These are phyloP conservation scores for Aspergillus ostianus DNA, from an alignment of 495 filamentous ascomycete genomes.

Conservation along the genomic window DNA sequence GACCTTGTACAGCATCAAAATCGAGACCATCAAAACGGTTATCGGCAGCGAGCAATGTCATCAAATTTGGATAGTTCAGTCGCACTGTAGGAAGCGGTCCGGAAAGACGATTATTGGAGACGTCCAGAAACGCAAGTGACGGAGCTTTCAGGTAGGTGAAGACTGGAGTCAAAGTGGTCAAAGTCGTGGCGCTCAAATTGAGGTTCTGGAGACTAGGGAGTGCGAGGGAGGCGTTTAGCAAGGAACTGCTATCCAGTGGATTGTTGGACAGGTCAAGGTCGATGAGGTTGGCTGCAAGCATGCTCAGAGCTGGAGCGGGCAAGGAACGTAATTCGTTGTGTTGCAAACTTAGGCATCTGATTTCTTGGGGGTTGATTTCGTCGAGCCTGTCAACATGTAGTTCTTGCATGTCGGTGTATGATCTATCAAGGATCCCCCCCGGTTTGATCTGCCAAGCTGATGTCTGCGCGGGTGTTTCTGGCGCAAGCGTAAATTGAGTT, in stretches of 20 bases:
- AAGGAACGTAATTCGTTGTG: constrained; percentile 72
- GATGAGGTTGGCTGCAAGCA: constrained; percentile 66
- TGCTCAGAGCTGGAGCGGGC: constrained; percentile 59
- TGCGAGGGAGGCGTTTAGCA: constrained; percentile 56
- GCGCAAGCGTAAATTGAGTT: constrained; percentile 46
- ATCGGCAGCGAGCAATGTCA: constrained; percentile 66
- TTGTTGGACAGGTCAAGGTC: constrained; percentile 80
- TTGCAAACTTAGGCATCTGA: constrained; percentile 63
- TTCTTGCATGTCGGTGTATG: constrained; percentile 58
- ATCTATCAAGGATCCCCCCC: constrained; percentile 72
- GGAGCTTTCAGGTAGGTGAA: constrained; percentile 65
- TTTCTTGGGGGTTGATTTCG: constrained; percentile 40
- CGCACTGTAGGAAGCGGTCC: constrained; percentile 58
- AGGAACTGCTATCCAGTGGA: constrained; percentile 60
- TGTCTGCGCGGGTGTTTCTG: constrained; percentile 35
- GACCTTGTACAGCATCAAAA: constrained; percentile 69
- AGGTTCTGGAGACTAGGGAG: constrained; percentile 74
- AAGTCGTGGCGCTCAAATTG: constrained; percentile 65
- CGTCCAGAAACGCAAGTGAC: constrained; percentile 68
- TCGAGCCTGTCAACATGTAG: constrained; percentile 47
- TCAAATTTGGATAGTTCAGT: constrained; percentile 61
- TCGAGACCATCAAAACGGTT: constrained; percentile 72
- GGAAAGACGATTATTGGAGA: constrained; percentile 74
- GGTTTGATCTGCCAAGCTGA: constrained; percentile 60
- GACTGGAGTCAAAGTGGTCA: constrained; percentile 64